A percentile compares a stretch with the other conserved stretches of the same genome.
phyloP scores from a whole-genome alignment of 1,284 basidiomycete genomes.

The Singerocomus rubriflavus region DNA sequence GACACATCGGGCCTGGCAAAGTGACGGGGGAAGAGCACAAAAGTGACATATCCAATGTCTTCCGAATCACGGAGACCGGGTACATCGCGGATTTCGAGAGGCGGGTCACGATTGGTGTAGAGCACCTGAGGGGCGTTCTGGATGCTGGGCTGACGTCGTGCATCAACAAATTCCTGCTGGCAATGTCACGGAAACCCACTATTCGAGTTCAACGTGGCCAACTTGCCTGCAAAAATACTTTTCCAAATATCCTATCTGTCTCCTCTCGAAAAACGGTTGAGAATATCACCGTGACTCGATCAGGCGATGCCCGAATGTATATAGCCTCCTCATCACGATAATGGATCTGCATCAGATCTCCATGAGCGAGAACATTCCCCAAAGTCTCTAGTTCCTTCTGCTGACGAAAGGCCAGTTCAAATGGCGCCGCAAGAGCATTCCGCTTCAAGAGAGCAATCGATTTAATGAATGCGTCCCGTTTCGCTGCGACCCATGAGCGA shows the following conservation, averaged over 20 bases:
- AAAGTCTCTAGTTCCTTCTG: constrained; percentile 81
- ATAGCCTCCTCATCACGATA: constrained; percentile 98
- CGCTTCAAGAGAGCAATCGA: constrained; percentile 89
- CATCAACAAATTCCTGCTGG: constrained; percentile 94
- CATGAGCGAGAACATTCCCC: constrained; percentile 50
- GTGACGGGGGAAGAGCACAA: constrained; percentile 97
- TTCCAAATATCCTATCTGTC: constrained; percentile 95
- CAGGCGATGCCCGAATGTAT: constrained; percentile 89
- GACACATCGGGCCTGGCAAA: constrained; percentile 77
- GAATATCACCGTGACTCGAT: constrained; percentile 98
- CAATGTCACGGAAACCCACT: constrained; percentile 1
- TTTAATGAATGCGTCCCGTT: constrained; percentile 75
- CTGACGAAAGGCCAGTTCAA: constrained; percentile 86
- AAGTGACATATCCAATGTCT: constrained; percentile 97
- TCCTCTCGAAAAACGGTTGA: constrained; percentile 97
- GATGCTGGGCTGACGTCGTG: constrained; percentile 86
- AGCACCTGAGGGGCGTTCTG: constrained; percentile 98
- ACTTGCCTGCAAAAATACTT: constrained; percentile 92
- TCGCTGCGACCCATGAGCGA: constrained; percentile 49
- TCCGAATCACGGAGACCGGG: constrained; percentile 81
- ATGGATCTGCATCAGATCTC: constrained; percentile 89
- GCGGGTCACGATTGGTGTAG: constrained; percentile 95
- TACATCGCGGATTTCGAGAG: constrained; percentile 90
- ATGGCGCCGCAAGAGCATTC: constrained; percentile 93
- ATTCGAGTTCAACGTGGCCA: neutral